Base-by-base conservation (phyloP, 2,329 filamentous ascomycete genomes). In the Pseudocercospora fuligena region DNA sequence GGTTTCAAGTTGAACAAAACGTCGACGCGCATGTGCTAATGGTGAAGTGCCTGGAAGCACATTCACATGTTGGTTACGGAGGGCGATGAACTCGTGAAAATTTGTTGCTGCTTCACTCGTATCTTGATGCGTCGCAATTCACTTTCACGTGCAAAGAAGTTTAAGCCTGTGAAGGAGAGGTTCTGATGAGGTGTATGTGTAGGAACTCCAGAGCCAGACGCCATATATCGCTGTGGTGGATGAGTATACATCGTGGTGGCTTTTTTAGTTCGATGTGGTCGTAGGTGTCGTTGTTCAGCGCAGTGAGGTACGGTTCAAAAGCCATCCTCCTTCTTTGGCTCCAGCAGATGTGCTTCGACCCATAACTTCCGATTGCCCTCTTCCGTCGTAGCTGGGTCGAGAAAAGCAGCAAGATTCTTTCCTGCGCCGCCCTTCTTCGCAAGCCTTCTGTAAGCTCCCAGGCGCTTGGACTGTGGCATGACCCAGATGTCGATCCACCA, bases 401-500 rank as follows among this genome's bases (percentile, higher is more conserved):
- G 21, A 16, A 59, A 59, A 19, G 8, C 23, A 16, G 16, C 36
- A 36, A 59, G 56, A 21, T 21, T 59, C 27, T 21, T 59, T 8
- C 19, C 56, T 59, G 31, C 36, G 5, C 31, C 56, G 9, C 36
- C 56, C 5, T 23, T 36, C 33, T 19, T 56, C 25, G 51, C 51
- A 11, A 56, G 27, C 25, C 51, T 56, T 11, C 51, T 56, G 16
- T 56, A 56, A 11, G 16, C 12, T 1, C 27, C 23, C 5, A 31
- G 16, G 5, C 27, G 5, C 23, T 33, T 27, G 19, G 23, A 27
- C 25, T 59, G 56, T 5, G 56, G 56, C 56, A 59, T 40, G 14
- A 59, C 56, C 56, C 56, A 59, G 14, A 59, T 21, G 11, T 59
- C 56, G n/a, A 59, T 29, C 36, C 36, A 40, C 56, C 56, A 59